Conservation (phyloP, 179 eudicot species). For the Actinidia arguta region DNA sequence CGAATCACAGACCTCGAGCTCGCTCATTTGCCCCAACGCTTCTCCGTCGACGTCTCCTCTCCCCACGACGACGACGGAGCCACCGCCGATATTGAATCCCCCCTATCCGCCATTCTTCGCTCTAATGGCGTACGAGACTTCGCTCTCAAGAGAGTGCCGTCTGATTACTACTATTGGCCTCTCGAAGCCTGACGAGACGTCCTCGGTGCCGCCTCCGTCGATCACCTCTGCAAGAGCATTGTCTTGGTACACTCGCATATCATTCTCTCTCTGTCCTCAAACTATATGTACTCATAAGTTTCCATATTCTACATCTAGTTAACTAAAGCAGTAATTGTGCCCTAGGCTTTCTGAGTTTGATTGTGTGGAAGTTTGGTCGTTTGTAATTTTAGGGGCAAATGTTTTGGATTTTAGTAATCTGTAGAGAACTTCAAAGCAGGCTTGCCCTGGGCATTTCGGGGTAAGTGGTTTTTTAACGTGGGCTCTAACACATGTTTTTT, state of each 20-base stretch:
- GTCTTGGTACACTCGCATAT: conserved; percentile 59
- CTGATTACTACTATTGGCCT: conserved; percentile 76
- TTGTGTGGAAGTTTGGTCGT: neutral
- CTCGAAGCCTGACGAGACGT: conserved; percentile 70
- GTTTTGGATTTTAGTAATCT: too few species aligned
- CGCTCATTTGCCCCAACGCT: conserved; percentile 32
- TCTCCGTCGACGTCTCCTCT: conserved; percentile 41
- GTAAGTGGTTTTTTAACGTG: too few species aligned
- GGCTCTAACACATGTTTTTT: too few species aligned
- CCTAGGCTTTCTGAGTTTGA: neutral
- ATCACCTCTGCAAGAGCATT: conserved; percentile 96
- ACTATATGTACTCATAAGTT: neutral
- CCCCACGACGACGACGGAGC: conserved; percentile 13
- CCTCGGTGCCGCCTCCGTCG: conserved; percentile 74
- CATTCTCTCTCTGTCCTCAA: neutral
- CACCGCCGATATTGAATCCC: conserved; percentile 53
- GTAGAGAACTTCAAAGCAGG: too few species aligned
- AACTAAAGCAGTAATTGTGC: neutral
- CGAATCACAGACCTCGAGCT: conserved; percentile 34
- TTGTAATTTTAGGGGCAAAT: neutral
- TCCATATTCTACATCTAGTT: neutral
- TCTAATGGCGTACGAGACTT: conserved; percentile 60
- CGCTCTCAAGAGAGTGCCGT: conserved; percentile 64
- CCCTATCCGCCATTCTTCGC: conserved; percentile 71
- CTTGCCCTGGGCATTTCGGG: too few species aligned